Base-by-base conservation (phyloP, 495 filamentous ascomycete genomes). In the Lasiosphaeriaceae sp. region DNA sequence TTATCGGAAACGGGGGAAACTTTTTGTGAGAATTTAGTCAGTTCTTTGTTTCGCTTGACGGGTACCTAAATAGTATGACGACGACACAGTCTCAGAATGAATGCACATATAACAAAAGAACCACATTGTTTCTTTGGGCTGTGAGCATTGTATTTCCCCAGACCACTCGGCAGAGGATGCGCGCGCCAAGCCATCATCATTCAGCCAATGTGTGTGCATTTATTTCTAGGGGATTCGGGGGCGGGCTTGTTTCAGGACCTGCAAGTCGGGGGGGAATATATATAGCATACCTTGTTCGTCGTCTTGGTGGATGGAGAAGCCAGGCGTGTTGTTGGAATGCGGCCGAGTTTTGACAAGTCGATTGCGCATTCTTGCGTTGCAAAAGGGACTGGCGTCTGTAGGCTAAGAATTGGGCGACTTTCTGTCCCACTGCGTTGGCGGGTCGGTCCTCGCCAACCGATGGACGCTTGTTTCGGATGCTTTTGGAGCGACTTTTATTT, bases 241-340 rank as follows among this genome's bases (percentile, higher is more conserved):
- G 55, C 47, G 47, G 49, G 48, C 26, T n/a, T 58, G 55, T 58
- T 58, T 58, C 55, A 58, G 49, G 24, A 47, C 22, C 31, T 48
- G 37, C 47, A 48, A 48, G 20, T 20, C 7, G 17, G 17, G 31
- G 17, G 22, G 29, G 39, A 47, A 45, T 52, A 17, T 41, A 37
- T 20, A 35, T 52, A 69, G n/a, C 72, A 59, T 64, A 76, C 73
- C 63, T 55, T 62, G 53, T 61, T 71, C 56, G 60, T 62, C 47
- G 65, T 67, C 63, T 41, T 66, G 62, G 52, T 70, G 62, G 26
- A 66, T 62, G 5, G 62, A 60, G 53, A 70, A 70, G 44, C 24
- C 62, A 19, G 63, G 54, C 23, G 65, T 63, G 48, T 65, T 64
- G 54, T 58, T 62, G 58, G 68, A 66, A 67, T 66, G 59, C 46